These are phyloP conservation scores for Geosiphon pyriformis DNA, from an alignment of 192 early-diverging fungal species.

Conservation along the genomic window DNA sequence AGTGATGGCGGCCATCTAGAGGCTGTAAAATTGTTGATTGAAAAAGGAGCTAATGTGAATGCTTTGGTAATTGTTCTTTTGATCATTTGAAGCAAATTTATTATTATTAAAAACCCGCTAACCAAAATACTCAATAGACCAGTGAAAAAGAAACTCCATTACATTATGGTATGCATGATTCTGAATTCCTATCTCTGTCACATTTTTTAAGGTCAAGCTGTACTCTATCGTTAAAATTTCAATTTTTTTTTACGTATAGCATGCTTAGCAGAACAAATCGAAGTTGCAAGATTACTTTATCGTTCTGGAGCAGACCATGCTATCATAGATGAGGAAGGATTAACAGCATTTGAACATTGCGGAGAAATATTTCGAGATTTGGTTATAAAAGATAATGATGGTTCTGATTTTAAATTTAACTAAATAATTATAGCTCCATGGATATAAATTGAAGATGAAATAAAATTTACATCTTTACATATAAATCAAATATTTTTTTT, in stretches of 20 bases:
- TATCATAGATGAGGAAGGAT: slow-evolving; percentile 7
- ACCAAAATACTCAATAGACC: background rate
- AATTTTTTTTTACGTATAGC: slow-evolving; percentile 8
- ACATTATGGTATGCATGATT: slow-evolving; percentile 10
- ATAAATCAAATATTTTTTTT: too few species aligned
- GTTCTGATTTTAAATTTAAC: too few species aligned
- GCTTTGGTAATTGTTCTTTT: slow-evolving; percentile 23
- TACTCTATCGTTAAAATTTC: background rate
- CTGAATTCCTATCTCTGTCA: background rate
- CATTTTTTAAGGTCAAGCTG: background rate
- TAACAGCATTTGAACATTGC: slow-evolving; percentile 11
- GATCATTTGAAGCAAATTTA: background rate
- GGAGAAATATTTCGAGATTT: background rate
- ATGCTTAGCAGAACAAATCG: slow-evolving; percentile 17
- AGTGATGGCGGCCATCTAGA: slow-evolving; percentile 47
- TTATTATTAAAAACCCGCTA: background rate
- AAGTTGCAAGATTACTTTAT: slow-evolving; percentile 14
- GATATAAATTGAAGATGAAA: too few species aligned
- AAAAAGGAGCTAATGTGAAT: slow-evolving; percentile 31
- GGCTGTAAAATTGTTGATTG: slow-evolving; percentile 38
- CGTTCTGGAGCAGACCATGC: background rate
- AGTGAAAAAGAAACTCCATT: slow-evolving; percentile 14
- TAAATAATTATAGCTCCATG: too few species aligned
- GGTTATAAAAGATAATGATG: slow-evolving; percentile 6
- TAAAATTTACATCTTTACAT: too few species aligned